Evolutionary conservation across 768 basidiomycete species (phyloP), one percentile per base, ranked within the genome.

Genomic region (Tephrocybe sp.): DNA sequence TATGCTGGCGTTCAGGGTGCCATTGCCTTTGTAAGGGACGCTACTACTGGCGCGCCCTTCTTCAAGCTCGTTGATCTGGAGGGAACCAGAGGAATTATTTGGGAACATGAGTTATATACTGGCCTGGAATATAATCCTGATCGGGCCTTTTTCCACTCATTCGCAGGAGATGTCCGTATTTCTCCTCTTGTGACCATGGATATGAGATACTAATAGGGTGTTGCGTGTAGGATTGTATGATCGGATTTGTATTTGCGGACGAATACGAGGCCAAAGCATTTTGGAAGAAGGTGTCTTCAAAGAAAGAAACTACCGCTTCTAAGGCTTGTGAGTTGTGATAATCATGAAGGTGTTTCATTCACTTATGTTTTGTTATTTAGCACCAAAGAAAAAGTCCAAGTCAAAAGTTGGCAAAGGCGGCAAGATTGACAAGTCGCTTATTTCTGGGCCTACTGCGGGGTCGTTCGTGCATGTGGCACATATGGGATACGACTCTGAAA

Each of bases 381-480:
- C 71, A 59, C 72, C 11, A 66, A 74, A 26, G 26, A 26, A 26
- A 46, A 83, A 83, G 71, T 76, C 75, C 58, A 84, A 79, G 64
- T 85, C 83, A 69, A 82, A 79, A 50, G 56, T 68, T 2, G 64
- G 71, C 44, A 85, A 83, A 56, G 81, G 82, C 6, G 87, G 90
- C 41, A 88, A 84, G 67, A 89, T 98, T 51, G 88, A 96, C 72
- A 98, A 97, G 68, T 88, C 91, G 0, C 81, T 87, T 76, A 98
- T 98, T 43, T 94, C 92, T 10, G 87, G 76, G 0, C 95, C 94
- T 2, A 80, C 83, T 4, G 66, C 72, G 1, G 85, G 85, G 12
- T 87, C 87, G 7, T 98, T 98, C 73, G 78, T 82, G 51, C 95
- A 98, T 62, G 78, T 97, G 39, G 92, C 89, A 0, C 95, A 98